Evolutionary conservation across 257 asterid genomes (phyloP).

Genomic region (Solanum peruvianum): DNA sequence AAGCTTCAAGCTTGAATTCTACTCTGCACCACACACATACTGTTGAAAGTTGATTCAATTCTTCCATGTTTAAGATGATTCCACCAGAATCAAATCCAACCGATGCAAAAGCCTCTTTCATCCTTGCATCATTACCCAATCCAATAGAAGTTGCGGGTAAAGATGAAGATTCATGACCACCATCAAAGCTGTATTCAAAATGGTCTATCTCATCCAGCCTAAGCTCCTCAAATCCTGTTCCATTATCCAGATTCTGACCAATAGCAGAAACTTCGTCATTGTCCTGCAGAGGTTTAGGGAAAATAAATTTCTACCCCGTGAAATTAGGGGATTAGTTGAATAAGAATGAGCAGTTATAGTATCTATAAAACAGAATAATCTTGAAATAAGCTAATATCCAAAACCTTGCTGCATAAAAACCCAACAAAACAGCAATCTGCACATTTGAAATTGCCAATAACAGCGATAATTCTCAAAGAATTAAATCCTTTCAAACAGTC

Average conservation of each 20-base stretch:
- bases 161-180: conserved; percentile 40
- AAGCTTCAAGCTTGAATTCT: conserved; percentile 74
- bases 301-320: not conserved
- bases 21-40: conserved; percentile 95
- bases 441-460: not conserved
- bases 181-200: conserved; percentile 40
- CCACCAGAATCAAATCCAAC: conserved; percentile 49
- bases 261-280: conserved; percentile 30
- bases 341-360: not conserved
- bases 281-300: conserved; percentile 27
- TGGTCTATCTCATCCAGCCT: conserved; percentile 74
- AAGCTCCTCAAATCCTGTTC: conserved; percentile 67
- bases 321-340: not conserved
- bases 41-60: conserved; percentile 43
- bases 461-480: not conserved
- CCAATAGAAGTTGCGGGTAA: conserved; percentile 46
- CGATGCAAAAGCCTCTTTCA: conserved; percentile 47
- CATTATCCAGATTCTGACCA: conserved; percentile 54
- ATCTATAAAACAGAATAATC: not conserved
- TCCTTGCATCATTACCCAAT: conserved; percentile 30
- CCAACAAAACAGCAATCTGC: not conserved
- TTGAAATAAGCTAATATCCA: not conserved
- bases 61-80: conserved; percentile 32
- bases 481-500: not conserved
- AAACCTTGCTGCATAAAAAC: not conserved